Base-by-base conservation (phyloP, 139 green algal species). In the Nannochloris sp. region DNA sequence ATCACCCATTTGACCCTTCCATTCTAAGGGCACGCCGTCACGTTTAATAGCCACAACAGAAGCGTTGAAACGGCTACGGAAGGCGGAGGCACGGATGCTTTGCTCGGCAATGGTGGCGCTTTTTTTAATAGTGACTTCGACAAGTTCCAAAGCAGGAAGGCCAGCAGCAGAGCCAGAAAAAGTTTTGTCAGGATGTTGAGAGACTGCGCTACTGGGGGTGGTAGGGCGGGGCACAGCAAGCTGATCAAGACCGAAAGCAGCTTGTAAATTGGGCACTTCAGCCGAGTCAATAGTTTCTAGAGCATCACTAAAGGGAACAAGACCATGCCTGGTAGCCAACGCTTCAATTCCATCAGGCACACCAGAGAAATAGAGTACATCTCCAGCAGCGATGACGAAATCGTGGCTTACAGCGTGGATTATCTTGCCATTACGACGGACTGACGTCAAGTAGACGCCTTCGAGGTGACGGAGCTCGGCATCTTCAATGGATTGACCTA, bases 11-110 rank as follows among this genome's bases (percentile, higher is more conserved):
- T 73, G 60, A 2, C 53, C 66, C 27, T 54, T 67, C 54, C 54
- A 76, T 27, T 51, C 34, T 3, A 76, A 45, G n/a, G 66, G 44
- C 2, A 70, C 57, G 38, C 65, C 64, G 44, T 76, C 56, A 27
- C 84, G 72, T 65, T 90, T 87, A 29, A 90, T 80, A 54, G 84
- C 76, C 44, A 90, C 76, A 29, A 90, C 75, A 14, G 80, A 81
- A 23, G 84, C 84, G 23, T 81, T 60, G 69, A 89, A 90, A 36
- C 68, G 60, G 24, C 71, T 73, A 31, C 83, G 66, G 65, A 90
- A 90, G 44, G 73, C 76, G 9, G 70, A 35, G 9, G 70, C 69
- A 6, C 65, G 44, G 30, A 91, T 77, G 30, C 19, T 72, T 38
- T 81, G 54, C 27, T 79, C 71, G 32, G 60, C 59, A 37, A 76